Evolutionary conservation across 768 basidiomycete genomes (phyloP).

Genomic region (Crassisporium funariophilum): DNA sequence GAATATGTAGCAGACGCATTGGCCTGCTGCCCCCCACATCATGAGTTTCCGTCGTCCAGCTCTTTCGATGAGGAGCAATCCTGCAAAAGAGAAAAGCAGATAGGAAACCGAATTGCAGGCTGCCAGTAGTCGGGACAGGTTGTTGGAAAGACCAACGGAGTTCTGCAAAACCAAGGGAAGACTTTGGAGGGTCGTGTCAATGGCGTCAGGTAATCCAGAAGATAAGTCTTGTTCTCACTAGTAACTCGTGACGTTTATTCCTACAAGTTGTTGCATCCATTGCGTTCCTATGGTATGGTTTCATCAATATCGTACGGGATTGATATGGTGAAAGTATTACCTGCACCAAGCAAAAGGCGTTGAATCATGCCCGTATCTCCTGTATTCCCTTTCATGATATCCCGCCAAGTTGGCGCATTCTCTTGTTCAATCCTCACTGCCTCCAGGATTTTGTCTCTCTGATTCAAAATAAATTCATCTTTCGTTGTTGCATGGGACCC

Average conservation of each 20-base stretch:
- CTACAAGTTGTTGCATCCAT: constrained; percentile 55
- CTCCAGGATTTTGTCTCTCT: constrained; percentile 44
- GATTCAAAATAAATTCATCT: constrained; percentile 39
- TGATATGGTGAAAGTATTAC: constrained; percentile 22
- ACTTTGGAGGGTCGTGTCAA: constrained; percentile 20
- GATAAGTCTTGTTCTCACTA: constrained; percentile 34
- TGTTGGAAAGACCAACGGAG: constrained; percentile 53
- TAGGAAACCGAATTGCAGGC: constrained; percentile 56
- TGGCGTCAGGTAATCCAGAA: not conserved
- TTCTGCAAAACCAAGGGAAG: constrained; percentile 52
- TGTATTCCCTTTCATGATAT: constrained; percentile 41
- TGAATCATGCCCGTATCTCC: constrained; percentile 50
- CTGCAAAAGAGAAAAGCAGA: constrained; percentile 48
- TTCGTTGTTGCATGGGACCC: constrained; percentile 35
- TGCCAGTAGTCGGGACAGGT: constrained; percentile 47
- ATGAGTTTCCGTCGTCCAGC: constrained; percentile 51
- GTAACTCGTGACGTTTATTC: constrained; percentile 56
- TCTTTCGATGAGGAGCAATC: constrained; percentile 48
- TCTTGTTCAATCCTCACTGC: constrained; percentile 47
- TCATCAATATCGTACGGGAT: not conserved
- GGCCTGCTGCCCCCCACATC: constrained; percentile 56
- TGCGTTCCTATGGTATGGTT: constrained; percentile 39
- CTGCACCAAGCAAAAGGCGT: constrained; percentile 44
- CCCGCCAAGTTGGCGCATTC: constrained; percentile 40
- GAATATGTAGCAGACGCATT: constrained; percentile 47